These are phyloP conservation scores for Phytophthora sojae DNA, from an alignment of 352 stramenopile species.

Conservation along the genomic window DNA sequence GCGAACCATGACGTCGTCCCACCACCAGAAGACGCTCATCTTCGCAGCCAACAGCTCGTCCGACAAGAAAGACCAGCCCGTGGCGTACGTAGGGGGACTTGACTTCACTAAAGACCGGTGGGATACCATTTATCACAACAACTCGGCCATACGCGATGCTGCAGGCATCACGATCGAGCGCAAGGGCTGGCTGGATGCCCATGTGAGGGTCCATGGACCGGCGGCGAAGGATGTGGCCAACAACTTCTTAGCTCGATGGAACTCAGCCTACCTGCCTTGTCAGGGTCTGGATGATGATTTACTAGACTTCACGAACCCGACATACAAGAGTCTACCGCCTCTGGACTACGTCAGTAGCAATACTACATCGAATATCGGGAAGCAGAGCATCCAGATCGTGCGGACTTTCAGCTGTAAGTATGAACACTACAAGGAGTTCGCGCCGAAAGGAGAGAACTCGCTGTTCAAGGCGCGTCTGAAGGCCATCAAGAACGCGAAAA, in stretches of 20 bases:
- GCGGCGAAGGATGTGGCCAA: slow-evolving; percentile 52
- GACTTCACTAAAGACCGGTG: slow-evolving; percentile 67
- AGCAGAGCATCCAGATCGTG: slow-evolving; percentile 43
- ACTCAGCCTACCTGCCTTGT: slow-evolving; percentile 38
- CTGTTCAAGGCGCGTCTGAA: slow-evolving; percentile 49
- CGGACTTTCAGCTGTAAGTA: slow-evolving; percentile 66
- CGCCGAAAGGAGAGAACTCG: slow-evolving; percentile 52
- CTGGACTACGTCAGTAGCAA: slow-evolving; percentile 8
- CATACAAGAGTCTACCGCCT: slow-evolving; percentile 11
- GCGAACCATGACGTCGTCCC: slow-evolving; percentile 33
- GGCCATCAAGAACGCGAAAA: slow-evolving; percentile 53
- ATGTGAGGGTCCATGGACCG: slow-evolving; percentile 50
- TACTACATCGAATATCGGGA: slow-evolving; percentile 8
- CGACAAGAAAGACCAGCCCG: slow-evolving; percentile 18
- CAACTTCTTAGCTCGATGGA: slow-evolving; percentile 65
- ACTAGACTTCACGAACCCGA: slow-evolving; percentile 53
- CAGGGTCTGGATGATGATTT: slow-evolving; percentile 37
- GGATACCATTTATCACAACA: slow-evolving; percentile 59
- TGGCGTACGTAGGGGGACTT: slow-evolving; percentile 59
- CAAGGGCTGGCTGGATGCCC: slow-evolving; percentile 63
- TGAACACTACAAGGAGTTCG: slow-evolving; percentile 55
- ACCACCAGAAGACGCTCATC: slow-evolving; percentile 62
- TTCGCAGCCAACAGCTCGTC: slow-evolving; percentile 19
- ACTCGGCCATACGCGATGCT: slow-evolving; percentile 37
- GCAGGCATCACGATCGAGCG: slow-evolving; percentile 41